These are phyloP conservation scores for Pachysandra terminalis DNA, from an alignment of 164 flowering plant species.

Conservation along the genomic window DNA sequence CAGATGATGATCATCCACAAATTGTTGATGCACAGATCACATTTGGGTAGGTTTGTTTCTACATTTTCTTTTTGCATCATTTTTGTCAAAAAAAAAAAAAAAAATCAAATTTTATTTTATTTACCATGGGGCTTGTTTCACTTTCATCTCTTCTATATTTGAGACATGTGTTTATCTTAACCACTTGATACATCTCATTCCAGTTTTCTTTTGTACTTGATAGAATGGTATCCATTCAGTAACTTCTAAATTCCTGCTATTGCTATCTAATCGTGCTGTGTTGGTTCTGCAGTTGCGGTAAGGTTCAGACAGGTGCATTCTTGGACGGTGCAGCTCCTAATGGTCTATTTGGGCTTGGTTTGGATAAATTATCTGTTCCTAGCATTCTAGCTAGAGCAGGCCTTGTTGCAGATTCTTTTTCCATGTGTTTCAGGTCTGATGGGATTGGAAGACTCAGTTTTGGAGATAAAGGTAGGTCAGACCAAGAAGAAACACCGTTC, in stretches of 20 bases:
- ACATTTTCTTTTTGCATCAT: not conserved
- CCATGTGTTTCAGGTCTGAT: slow-evolving; percentile 83
- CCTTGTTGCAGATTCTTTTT: slow-evolving; percentile 68
- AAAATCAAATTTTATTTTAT: not conserved
- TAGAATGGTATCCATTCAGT: not conserved
- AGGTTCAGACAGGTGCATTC: slow-evolving; percentile 72
- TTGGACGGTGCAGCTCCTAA: slow-evolving; percentile 71
- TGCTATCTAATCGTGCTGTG: slow-evolving; percentile 1
- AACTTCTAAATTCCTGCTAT: not conserved
- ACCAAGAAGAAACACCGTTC: slow-evolving; percentile 74
- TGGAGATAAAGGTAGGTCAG: slow-evolving; percentile 78
- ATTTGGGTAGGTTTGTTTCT: slow-evolving; percentile 61
- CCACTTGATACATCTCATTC: not conserved
- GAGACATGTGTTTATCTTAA: not conserved
- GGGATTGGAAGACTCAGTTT: slow-evolving; percentile 82
- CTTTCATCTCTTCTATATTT: not conserved
- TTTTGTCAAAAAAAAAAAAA: not conserved
- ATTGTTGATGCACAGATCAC: slow-evolving; percentile 48
- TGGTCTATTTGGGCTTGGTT: slow-evolving; percentile 90
- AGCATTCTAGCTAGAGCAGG: slow-evolving; percentile 71
- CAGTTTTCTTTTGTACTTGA: not conserved
- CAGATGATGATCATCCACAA: slow-evolving; percentile 40
- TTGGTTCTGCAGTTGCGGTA: slow-evolving; percentile 68
- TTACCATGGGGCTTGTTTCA: not conserved
- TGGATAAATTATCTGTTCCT: slow-evolving; percentile 69